Base-by-base conservation (phyloP, 2,329 filamentous ascomycete species). In the Penicillium digitatum region DNA sequence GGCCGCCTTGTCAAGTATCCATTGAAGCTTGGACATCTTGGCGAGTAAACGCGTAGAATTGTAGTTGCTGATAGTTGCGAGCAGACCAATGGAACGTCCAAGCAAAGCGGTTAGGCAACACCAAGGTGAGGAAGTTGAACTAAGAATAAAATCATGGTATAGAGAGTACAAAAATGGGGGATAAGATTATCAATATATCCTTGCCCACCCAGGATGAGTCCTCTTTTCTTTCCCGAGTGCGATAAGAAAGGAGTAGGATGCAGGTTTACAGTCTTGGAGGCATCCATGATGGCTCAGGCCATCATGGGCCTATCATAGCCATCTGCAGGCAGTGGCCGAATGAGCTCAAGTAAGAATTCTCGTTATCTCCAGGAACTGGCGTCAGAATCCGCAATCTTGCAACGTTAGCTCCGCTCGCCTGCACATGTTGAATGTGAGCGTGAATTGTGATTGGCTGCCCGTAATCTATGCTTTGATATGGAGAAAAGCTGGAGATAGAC, bases 1-100 rank as follows among this genome's bases (percentile, higher is more conserved):
- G 43, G 88, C 85, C 54, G 92, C 70, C 77, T 84, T 91, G 62
- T 79, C 66, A 44, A 76, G 66, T 40, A 64, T 60, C 58, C 59
- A 62, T 54, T 63, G 65, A 37, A 73, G 47, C 27, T 52, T 65
- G 27, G 62, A 55, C 69, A 70, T 72, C 31, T 47, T 66, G 49
- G 24, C 35, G 38, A 22, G 20, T 27, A 29, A 18, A 24, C 3
- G 43, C 24, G 14, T 22, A 32, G 14, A 24, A 32, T 39, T 38
- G 24, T 16, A 35, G 42, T 20, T 24, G 26, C 14, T 16, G 37
- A 40, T 31, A 31, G 20, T 20, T 37, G 20, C 38, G 20, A 34
- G 34, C 26, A 12, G 18, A 26, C 18, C 35, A 52, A 26, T 37
- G 26, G 16, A 48, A 12, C 3, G 22, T 39, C 22, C 20, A 31